Percentiles rank a stretch among this genome's conserved stretches.
Evolutionary conservation across 345 rosid species (phyloP).

Genomic region (Pugionium dolabratum): DNA sequence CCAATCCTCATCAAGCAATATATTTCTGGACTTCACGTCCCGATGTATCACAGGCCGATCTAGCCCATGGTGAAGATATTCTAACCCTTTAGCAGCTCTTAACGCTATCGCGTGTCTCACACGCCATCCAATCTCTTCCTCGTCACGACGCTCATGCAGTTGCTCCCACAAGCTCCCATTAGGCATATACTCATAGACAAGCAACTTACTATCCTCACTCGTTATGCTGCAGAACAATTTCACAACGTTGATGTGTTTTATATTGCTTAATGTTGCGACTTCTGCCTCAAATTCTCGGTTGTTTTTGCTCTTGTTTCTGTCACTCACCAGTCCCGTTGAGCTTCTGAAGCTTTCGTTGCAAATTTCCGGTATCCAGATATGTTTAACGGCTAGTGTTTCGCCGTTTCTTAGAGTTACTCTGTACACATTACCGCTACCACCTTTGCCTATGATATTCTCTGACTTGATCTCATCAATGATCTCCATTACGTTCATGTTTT

Average conservation of each 20-base stretch:
- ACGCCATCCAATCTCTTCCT: constrained; percentile 61
- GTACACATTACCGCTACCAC: constrained; percentile 87
- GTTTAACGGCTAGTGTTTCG: constrained; percentile 77
- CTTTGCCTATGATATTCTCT: constrained; percentile 80
- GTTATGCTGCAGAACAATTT: constrained; percentile 82
- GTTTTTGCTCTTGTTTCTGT: constrained; percentile 38
- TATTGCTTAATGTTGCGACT: constrained; percentile 65
- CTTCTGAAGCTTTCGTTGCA: constrained; percentile 39
- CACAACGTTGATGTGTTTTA: constrained; percentile 88
- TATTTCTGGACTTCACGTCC: constrained; percentile 87
- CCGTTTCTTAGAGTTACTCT: constrained; percentile 60
- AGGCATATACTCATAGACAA: constrained; percentile 80
- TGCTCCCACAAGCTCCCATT: constrained; percentile 90
- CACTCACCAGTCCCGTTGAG: constrained; percentile 51
- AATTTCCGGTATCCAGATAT: constrained; percentile 51
- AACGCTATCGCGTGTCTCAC: constrained; percentile 65
- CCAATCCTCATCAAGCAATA: constrained; percentile 78
- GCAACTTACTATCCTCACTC: constrained; percentile 78
- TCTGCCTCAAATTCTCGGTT: constrained; percentile 64
- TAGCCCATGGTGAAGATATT: constrained; percentile 82
- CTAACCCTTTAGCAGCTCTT: constrained; percentile 82
- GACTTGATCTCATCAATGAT: constrained; percentile 57
- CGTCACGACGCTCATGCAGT: constrained; percentile 57
- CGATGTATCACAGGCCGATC: constrained; percentile 77
- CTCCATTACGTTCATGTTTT: constrained; percentile 65